These are phyloP conservation scores for Tulasnella sp. DNA, from an alignment of 768 basidiomycete species.

Conservation along the genomic window DNA sequence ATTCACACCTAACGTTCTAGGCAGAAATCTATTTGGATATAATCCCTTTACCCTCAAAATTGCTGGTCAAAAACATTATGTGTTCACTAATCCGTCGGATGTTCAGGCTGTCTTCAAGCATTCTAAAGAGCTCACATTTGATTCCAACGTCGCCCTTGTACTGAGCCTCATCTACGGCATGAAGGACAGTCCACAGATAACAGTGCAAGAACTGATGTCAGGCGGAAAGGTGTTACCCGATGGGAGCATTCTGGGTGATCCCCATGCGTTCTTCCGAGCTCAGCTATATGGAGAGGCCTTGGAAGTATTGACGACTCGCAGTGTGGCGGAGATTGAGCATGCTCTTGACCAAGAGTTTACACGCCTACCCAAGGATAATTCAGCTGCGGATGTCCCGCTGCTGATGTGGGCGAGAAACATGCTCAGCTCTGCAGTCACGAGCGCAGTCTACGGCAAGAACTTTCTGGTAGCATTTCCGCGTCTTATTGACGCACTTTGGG, in stretches of 20 bases:
- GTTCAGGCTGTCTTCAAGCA: conserved; percentile 2
- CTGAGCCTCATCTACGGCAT: conserved; percentile 8
- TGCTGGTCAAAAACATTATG: conserved; percentile 10
- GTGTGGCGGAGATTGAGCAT: background rate
- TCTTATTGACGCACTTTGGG: conserved; percentile 1
- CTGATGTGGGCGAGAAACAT: background rate
- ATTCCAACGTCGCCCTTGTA: background rate
- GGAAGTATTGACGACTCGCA: background rate
- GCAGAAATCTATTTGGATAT: background rate
- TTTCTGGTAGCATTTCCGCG: conserved; percentile 1
- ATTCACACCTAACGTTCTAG: conserved; percentile 3
- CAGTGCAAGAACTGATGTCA: background rate
- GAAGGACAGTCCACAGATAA: background rate
- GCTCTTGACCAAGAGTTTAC: background rate
- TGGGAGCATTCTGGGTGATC: background rate
- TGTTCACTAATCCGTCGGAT: conserved; percentile 7
- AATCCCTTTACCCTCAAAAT: background rate
- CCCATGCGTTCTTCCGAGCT: background rate
- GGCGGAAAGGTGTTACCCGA: conserved; percentile 3
- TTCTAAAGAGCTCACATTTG: conserved; percentile 1
- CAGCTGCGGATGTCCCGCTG: background rate
- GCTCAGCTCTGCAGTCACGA: background rate
- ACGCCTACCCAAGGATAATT: background rate
- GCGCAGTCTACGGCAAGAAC: background rate
- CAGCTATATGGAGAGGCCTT: conserved; percentile 1